Conservation (phyloP, 805 yeast species). For the Kuraishia floccosa region DNA sequence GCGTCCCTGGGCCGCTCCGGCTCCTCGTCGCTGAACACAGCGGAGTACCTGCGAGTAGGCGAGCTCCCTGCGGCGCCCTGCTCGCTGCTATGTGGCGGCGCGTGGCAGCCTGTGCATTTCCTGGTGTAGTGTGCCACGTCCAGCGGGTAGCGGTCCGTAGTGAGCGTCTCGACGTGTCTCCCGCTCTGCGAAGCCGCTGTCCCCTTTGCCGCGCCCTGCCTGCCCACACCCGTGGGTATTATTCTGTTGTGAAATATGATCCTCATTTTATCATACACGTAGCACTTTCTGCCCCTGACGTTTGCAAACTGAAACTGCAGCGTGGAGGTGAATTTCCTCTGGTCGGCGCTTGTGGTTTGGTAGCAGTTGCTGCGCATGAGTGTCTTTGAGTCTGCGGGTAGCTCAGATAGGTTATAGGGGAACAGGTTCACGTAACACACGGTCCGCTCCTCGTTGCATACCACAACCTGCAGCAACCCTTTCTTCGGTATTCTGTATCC, state of each 20-base stretch:
- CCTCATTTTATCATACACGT: constrained; percentile 17
- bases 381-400: constrained; percentile 14
- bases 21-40: no score
- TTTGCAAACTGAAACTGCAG: constrained; percentile 16
- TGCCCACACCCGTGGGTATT: neutral
- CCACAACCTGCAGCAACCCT: constrained; percentile 17
- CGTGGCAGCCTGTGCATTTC: neutral
- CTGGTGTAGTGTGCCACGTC: constrained; percentile 1
- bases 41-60: no score
- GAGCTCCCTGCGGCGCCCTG: no score
- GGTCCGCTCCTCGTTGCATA: constrained; percentile 17
- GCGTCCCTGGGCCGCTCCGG: no score
- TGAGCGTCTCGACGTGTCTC: neutral
- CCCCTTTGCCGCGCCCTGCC: no score
- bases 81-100: no score
- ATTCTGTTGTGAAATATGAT: constrained; percentile 14
- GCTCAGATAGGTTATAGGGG: constrained; percentile 12
- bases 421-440: constrained; percentile 12
- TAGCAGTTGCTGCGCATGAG: constrained; percentile 13
- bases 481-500: constrained; percentile 13
- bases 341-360: constrained; percentile 6
- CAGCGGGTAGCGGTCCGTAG: neutral
- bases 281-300: constrained; percentile 11
- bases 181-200: no score
- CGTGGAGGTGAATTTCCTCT: constrained; percentile 9